Evolutionary conservation across 2,329 filamentous ascomycete species (phyloP).

Genomic region (Madurella fahalii): DNA sequence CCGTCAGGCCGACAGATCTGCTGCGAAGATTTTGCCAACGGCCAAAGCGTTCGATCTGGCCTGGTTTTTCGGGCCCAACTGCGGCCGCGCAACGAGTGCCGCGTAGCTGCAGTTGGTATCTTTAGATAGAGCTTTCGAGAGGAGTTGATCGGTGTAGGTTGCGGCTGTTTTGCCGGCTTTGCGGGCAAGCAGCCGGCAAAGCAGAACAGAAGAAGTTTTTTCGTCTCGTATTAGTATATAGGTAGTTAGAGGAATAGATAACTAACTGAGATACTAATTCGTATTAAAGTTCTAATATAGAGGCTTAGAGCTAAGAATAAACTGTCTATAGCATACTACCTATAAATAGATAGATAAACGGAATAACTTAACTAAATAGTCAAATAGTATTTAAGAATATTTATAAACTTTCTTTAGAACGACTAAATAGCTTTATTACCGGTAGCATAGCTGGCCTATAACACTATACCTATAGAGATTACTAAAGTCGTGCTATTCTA

Average conservation of each 20-base stretch:
- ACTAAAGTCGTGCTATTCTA: slow-evolving; percentile 18
- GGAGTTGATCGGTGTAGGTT: too few relatives aligned
- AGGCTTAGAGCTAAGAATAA: slow-evolving; percentile 5
- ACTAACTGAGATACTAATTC: slow-evolving; percentile 18
- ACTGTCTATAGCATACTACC: slow-evolving; percentile 10
- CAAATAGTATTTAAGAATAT: slow-evolving; percentile 12
- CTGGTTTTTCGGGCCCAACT: too few relatives aligned
- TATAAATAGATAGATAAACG: slow-evolving; percentile 13
- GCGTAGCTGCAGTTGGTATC: too few relatives aligned
- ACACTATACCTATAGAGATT: slow-evolving; percentile 10
- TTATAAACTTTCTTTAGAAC: slow-evolving; percentile 20
- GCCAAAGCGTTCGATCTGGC: too few relatives aligned
- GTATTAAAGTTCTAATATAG: slow-evolving; percentile 12
- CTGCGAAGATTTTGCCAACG: too few relatives aligned
- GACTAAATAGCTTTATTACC: slow-evolving; percentile 17
- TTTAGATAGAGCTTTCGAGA: too few relatives aligned
- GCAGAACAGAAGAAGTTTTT: too few relatives aligned
- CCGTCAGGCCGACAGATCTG: too few relatives aligned
- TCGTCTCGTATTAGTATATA: too few relatives aligned
- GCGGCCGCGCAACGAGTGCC: too few relatives aligned
- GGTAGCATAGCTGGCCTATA: slow-evolving; percentile 19
- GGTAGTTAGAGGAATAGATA: slow-evolving; percentile 2
- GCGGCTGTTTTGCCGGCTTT: too few relatives aligned
- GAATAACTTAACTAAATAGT: slow-evolving; percentile 15
- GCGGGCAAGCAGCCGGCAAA: too few relatives aligned